phyloP scores from a whole-genome alignment of 306 rosid species.

The Carpinus viminea region DNA sequence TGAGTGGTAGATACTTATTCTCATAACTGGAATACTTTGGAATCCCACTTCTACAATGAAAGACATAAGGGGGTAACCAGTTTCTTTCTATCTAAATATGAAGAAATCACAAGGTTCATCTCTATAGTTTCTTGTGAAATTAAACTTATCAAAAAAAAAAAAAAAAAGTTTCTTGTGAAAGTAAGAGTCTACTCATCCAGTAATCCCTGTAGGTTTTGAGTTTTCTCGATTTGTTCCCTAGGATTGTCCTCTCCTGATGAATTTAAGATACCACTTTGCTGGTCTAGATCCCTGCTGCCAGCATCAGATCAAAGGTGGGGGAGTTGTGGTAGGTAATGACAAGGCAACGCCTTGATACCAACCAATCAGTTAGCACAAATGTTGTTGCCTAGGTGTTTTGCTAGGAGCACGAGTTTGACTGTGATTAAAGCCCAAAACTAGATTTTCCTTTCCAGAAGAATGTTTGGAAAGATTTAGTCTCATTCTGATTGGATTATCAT shows the following conservation, averaged over 20 bases:
- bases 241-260: background rate
- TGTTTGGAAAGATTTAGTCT: background rate
- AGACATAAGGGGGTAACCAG: background rate
- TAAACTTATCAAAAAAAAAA: no score
- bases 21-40: background rate
- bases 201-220: background rate
- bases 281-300: constrained; percentile 1
- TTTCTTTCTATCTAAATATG: background rate
- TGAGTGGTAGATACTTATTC: background rate
- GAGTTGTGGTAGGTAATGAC: background rate
- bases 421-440: background rate
- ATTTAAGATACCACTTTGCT: background rate
- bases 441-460: constrained; percentile 2
- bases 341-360: background rate
- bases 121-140: background rate
- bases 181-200: background rate
- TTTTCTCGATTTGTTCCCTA: background rate
- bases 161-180: background rate
- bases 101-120: background rate
- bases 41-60: background rate
- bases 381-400: background rate
- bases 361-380: background rate
- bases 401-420: background rate
- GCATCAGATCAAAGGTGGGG: background rate
- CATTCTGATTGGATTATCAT: background rate